phyloP scores from a whole-genome alignment of 768 basidiomycete species.

The Suillus cothurnatus region DNA sequence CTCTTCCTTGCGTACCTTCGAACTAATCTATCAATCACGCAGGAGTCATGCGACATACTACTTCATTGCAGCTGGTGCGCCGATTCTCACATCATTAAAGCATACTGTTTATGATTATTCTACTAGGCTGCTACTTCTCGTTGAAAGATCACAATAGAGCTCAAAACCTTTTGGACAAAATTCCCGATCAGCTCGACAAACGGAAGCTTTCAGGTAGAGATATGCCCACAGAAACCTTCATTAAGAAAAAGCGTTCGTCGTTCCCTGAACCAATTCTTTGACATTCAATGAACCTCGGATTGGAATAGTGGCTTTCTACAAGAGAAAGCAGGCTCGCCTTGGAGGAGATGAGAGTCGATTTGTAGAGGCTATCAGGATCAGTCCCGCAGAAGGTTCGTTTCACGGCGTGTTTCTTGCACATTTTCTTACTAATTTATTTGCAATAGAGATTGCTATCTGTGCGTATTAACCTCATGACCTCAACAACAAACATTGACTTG shows the following conservation, averaged over 20 bases:
- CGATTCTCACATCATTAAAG: conserved; percentile 1
- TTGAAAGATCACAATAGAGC: conserved; percentile 58
- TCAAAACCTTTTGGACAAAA: conserved; percentile 58
- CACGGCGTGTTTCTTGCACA: not conserved
- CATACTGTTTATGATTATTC: not conserved
- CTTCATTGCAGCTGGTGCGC: conserved; percentile 67
- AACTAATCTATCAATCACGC: conserved; percentile 3
- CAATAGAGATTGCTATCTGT: conserved; percentile 72
- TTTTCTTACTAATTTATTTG: conserved; percentile 11
- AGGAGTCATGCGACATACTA: conserved; percentile 83
- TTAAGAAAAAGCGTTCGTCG: conserved; percentile 71
- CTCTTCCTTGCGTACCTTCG: not conserved
- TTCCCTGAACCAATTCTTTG: not conserved
- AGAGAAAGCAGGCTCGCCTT: conserved; percentile 60
- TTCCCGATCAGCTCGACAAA: conserved; percentile 62
- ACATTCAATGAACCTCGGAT: conserved; percentile 2
- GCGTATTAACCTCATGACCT: conserved; percentile 25
- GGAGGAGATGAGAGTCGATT: conserved; percentile 56
- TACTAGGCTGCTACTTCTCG: conserved; percentile 62
- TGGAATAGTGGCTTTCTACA: conserved; percentile 68
- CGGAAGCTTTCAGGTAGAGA: conserved; percentile 67
- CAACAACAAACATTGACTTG: conserved; percentile 11
- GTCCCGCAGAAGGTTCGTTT: conserved; percentile 65
- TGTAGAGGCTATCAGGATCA: conserved; percentile 61
- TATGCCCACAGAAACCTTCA: conserved; percentile 74